Evolutionary conservation across 192 early-diverging fungal species (phyloP).

Genomic region (Chytriomyces sp.): DNA sequence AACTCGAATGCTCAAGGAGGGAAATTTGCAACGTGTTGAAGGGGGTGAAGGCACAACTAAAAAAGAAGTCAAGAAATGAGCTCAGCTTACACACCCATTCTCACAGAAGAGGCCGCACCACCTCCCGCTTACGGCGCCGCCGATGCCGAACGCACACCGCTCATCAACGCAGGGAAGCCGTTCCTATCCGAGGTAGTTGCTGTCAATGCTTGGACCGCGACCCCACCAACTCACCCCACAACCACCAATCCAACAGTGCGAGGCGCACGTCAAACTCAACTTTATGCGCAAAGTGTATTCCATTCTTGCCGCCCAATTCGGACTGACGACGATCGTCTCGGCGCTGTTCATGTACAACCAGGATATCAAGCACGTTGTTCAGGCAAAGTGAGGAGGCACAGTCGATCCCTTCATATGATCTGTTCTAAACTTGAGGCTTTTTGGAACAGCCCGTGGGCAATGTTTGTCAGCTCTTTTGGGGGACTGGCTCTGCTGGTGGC

Average conservation of each 20-base stretch:
- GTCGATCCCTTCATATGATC: neutral
- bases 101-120: neutral
- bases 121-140: neutral
- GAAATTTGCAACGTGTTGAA: too few species aligned
- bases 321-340: conserved; percentile 60
- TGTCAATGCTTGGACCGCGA: neutral
- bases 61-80: neutral
- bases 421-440: neutral
- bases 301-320: conserved; percentile 69
- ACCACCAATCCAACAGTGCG: neutral
- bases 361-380: conserved; percentile 58
- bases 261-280: neutral
- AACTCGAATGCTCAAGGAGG: too few species aligned
- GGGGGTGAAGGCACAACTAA: too few species aligned
- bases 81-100: neutral
- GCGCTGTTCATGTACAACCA: conserved; percentile 63
- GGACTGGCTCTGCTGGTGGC: conserved; percentile 15
- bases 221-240: neutral
- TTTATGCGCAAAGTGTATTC: conserved; percentile 37
- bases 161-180: neutral
- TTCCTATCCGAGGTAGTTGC: neutral
- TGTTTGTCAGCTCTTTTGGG: conserved; percentile 1
- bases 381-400: conserved; percentile 45
- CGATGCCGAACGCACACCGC: neutral
- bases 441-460: neutral